Conservation (phyloP, 1,284 basidiomycete species). For the Austroboletus rostrupii region DNA sequence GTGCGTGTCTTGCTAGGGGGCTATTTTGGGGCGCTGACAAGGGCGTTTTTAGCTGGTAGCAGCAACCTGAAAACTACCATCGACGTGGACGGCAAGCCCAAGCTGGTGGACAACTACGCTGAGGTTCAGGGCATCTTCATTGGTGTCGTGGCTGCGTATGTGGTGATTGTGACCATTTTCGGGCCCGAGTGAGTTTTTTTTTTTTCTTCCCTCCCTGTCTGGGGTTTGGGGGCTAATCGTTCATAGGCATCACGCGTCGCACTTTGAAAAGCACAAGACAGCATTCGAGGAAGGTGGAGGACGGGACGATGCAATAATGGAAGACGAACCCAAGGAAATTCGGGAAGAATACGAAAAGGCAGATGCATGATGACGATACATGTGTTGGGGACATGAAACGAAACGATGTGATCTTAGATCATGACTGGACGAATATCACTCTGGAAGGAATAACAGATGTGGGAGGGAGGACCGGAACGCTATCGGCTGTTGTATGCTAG, state of each 20-base stretch:
- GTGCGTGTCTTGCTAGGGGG: constrained; percentile 37
- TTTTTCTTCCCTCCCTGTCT: background rate
- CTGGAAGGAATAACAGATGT: too few species aligned
- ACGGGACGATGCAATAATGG: constrained; percentile 38
- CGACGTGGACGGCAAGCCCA: constrained; percentile 39
- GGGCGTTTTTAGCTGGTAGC: constrained; percentile 48
- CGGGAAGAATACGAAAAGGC: constrained; percentile 20
- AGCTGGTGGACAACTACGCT: constrained; percentile 73
- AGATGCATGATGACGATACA: background rate
- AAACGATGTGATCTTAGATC: too few species aligned
- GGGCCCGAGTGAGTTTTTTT: constrained; percentile 76
- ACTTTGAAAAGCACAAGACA: constrained; percentile 80
- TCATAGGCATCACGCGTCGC: constrained; percentile 68
- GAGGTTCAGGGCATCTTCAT: constrained; percentile 85
- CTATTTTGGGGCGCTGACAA: background rate
- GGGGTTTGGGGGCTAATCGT: background rate
- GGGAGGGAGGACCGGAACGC: too few species aligned
- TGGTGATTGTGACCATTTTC: constrained; percentile 65
- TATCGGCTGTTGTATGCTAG: too few species aligned
- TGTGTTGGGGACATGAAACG: background rate
- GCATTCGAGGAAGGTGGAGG: constrained; percentile 78
- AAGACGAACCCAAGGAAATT: constrained; percentile 8
- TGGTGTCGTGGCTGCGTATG: constrained; percentile 67
- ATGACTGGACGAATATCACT: too few species aligned
- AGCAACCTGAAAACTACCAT: constrained; percentile 53